These are phyloP conservation scores for Populus trichocarpa DNA, from an alignment of 441 rosid species.

Conservation along the genomic window DNA sequence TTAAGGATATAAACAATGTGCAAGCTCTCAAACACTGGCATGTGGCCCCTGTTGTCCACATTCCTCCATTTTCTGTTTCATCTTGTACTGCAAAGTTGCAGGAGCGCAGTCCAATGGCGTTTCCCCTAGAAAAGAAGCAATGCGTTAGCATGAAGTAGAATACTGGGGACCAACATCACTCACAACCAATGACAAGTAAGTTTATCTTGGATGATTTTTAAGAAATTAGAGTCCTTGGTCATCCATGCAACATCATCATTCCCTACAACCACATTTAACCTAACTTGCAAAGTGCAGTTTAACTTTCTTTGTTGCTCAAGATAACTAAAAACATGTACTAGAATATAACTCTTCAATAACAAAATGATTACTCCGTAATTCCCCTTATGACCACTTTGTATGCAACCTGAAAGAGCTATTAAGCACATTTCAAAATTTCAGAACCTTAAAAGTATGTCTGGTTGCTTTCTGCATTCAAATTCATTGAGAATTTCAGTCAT, in stretches of 20 bases:
- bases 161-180: neutral
- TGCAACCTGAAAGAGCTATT: neutral
- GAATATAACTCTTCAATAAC: neutral
- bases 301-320: neutral
- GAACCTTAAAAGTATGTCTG: no score
- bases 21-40: constrained; percentile 9
- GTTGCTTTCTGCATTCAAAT: no score
- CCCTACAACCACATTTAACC: neutral
- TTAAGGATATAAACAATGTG: neutral
- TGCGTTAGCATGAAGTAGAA: neutral
- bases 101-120: constrained; percentile 92
- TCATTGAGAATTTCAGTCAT: no score
- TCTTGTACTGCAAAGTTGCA: constrained; percentile 82
- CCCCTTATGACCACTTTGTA: neutral
- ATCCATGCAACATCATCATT: neutral
- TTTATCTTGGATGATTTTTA: neutral
- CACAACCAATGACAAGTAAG: neutral
- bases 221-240: neutral
- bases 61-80: constrained; percentile 60
- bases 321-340: neutral
- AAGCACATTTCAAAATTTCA: neutral
- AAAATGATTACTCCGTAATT: neutral
- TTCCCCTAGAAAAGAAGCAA: constrained; percentile 50
- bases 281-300: no score
- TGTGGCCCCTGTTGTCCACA: constrained; percentile 17